phyloP scores from a whole-genome alignment of 139 green algal species.

The Zygnema cylindricum region DNA sequence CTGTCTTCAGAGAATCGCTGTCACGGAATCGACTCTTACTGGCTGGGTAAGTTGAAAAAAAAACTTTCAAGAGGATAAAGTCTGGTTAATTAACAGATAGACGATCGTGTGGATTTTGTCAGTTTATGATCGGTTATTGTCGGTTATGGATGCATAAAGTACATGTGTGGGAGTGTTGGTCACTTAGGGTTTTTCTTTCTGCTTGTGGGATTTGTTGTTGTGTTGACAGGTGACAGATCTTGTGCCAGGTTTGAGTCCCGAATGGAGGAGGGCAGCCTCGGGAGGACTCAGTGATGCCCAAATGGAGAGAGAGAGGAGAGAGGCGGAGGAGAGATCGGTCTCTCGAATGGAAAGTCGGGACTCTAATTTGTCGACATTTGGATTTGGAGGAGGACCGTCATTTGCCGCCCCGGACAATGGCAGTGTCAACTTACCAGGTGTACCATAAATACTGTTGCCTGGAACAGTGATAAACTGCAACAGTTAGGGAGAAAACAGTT shows the following conservation, averaged over 20 bases:
- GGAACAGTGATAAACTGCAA: neutral
- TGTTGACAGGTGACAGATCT: conserved; percentile 12
- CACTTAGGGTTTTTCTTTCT: too few species aligned
- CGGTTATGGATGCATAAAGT: too few species aligned
- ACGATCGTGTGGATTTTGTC: too few species aligned
- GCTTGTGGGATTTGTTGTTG: too few species aligned
- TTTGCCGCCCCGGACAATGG: neutral
- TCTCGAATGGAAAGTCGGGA: neutral
- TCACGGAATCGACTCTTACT: conserved; percentile 25
- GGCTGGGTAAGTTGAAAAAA: conserved; percentile 1
- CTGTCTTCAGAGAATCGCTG: conserved; percentile 3
- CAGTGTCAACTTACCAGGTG: neutral
- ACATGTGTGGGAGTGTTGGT: neutral
- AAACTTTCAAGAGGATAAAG: too few species aligned
- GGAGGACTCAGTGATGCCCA: neutral
- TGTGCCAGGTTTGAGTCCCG: conserved; percentile 7
- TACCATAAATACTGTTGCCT: neutral
- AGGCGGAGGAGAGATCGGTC: neutral
- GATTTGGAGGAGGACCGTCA: neutral
- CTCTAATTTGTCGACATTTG: neutral
- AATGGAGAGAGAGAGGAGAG: neutral
- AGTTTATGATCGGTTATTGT: too few species aligned
- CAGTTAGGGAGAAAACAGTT: neutral
- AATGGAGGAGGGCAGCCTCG: conserved; percentile 2
- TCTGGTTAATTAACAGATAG: too few species aligned